phyloP scores from a whole-genome alignment of 2,329 filamentous ascomycete species.

The Simplicillium aogashimaense region DNA sequence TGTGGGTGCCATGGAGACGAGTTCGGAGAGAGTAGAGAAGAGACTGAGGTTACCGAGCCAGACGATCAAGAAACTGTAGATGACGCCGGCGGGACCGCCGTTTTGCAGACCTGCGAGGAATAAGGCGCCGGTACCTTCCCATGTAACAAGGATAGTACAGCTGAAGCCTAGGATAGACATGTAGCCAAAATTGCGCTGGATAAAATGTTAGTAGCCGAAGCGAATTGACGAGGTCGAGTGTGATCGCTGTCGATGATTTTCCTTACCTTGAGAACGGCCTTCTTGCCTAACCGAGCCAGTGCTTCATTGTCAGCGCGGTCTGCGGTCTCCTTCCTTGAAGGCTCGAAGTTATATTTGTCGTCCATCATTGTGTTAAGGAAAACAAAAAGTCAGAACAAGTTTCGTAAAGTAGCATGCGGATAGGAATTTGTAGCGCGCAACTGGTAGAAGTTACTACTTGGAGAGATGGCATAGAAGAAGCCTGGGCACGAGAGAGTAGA shows the following conservation, averaged over 20 bases:
- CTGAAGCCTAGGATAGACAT: slow-evolving; percentile 16
- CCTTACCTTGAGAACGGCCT: slow-evolving; percentile 12
- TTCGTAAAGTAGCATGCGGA: no score
- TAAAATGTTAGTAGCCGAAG: no score
- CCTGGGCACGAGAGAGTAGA: no score
- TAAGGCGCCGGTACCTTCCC: slow-evolving; percentile 16
- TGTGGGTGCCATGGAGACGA: slow-evolving; percentile 32
- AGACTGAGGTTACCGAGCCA: slow-evolving; percentile 28
- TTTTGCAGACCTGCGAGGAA: slow-evolving; percentile 14
- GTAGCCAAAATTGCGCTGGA: slow-evolving; percentile 14
- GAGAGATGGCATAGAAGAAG: no score
- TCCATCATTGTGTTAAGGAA: no score
- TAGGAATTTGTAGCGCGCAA: no score
- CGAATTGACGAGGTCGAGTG: no score
- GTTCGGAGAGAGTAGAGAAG: slow-evolving; percentile 14
- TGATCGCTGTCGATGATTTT: no score
- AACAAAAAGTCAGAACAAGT: no score
- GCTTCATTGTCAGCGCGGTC: background rate
- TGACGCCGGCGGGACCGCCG: slow-evolving; percentile 23
- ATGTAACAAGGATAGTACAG: slow-evolving; percentile 15
- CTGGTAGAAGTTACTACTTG: no score
- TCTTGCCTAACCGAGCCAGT: slow-evolving; percentile 12
- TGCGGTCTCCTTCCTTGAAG: no score
- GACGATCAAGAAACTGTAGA: slow-evolving; percentile 42
- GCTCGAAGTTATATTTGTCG: no score